Base-by-base conservation (phyloP, 75 land plant genomes). In the Cupressus sempervirens region DNA sequence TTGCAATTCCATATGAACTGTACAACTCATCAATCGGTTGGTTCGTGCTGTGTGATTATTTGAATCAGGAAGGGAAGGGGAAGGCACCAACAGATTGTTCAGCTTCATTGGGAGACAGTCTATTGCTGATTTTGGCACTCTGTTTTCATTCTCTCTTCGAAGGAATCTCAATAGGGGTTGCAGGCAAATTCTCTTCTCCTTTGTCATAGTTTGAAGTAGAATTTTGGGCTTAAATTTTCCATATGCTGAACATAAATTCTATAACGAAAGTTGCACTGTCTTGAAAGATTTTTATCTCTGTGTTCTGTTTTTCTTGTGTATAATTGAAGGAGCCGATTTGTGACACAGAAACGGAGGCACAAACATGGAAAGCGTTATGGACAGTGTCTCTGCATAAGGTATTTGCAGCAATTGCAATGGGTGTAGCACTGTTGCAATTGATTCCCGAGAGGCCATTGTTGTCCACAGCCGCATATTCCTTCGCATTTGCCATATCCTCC, bases 111-210 rank as follows among this genome's bases (percentile, higher is more conserved):
- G 95, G 95, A 3, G 96, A 94, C 77, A 89, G 88, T 83, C n/a
- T 95, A 12, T 84, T 96, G n/a, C 91, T 96, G 83, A 91, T 95
- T 43, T 45, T 91, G 32, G 97, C 97, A 10, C 85, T 96, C 26
- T 96, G 97, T 83, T 96, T 95, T 82, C 98, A 96, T 56, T 96
- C 98, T 23, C 93, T 94, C 29, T 96, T 96, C 88, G 98, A 96
- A 76, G 98, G 98, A 5, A 93, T 96, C 56, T 94, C 98, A 5
- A 85, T 96, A 68, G 98, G 98, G 32, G 88, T 96, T 83, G 82
- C 98, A 89, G 96, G 97, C 90, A 91, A 74, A 85, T n/a, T 76
- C 40, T 10, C 30, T 48, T 73, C 18, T 12, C 53, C 53, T 50
- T 11, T 50, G 12, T 12, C 1, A 50, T 50, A 12, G 1, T 50